Conservation (phyloP, 140 eudicot genomes). For the Stevia rebaudiana region DNA sequence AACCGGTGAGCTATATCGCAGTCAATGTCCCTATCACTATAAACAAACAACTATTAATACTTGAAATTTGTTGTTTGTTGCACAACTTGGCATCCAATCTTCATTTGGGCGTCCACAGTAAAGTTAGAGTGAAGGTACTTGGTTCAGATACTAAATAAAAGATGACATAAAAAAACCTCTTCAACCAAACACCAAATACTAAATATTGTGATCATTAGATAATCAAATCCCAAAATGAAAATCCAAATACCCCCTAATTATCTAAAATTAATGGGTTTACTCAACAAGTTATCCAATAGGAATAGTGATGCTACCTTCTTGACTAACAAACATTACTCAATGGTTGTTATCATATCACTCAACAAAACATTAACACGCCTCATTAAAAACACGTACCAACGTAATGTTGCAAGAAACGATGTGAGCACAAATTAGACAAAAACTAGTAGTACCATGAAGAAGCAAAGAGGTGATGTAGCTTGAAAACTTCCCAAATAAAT, state of each 20-base stretch:
- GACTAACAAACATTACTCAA: not conserved
- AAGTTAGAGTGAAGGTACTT: too few species aligned
- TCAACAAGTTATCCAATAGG: not conserved
- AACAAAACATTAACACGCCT: not conserved
- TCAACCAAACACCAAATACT: not conserved
- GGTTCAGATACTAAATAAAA: too few species aligned
- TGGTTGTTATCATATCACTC: not conserved
- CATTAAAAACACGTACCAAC: not conserved
- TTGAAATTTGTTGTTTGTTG: too few species aligned
- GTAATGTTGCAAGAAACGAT: constrained; percentile 4
- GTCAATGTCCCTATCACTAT: too few species aligned
- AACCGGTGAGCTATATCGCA: too few species aligned
- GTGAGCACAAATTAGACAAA: not conserved
- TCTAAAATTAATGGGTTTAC: too few species aligned
- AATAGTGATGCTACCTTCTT: not conserved
- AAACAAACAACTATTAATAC: too few species aligned
- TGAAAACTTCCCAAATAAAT: constrained; percentile 8
- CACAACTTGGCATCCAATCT: too few species aligned
- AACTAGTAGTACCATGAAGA: not conserved
- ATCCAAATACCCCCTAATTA: too few species aligned
- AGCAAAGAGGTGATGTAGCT: not conserved
- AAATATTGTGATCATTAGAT: too few species aligned
- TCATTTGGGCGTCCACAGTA: too few species aligned
- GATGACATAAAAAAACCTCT: not conserved
- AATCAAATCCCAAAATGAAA: not conserved